A percentile compares a stretch with the other conserved stretches of the same genome.
These are phyloP conservation scores for Saccharomyces hybrid DNA, from an alignment of 1,139 yeast genomes.

Conservation along the genomic window DNA sequence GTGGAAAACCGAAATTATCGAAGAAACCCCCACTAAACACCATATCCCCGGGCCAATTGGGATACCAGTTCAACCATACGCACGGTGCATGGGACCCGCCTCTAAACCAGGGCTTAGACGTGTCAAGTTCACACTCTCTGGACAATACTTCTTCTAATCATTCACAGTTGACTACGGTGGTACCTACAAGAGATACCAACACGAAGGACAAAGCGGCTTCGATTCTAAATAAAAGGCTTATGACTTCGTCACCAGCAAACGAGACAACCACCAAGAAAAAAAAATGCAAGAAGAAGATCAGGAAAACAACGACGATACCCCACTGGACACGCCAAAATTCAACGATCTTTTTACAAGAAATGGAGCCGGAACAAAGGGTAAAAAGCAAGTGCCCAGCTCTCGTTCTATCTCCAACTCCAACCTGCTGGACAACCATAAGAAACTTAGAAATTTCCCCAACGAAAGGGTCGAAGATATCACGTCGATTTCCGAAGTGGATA, in stretches of 20 bases:
- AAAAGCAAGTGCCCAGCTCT: not conserved
- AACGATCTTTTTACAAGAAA: constrained; percentile 5
- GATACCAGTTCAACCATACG: constrained; percentile 23
- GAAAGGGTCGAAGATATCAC: not conserved
- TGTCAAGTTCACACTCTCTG: constrained; percentile 19
- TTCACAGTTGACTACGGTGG: constrained; percentile 2
- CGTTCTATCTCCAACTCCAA: not conserved
- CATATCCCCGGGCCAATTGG: constrained; percentile 24
- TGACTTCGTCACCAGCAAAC: not conserved
- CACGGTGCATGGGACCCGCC: constrained; percentile 28
- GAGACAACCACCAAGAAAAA: not conserved
- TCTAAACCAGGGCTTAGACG: constrained; percentile 14
- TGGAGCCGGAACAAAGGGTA: not conserved
- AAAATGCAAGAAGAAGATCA: constrained; percentile 5
- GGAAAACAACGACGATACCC: constrained; percentile 19
- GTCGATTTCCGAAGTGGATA: constrained; percentile 7
- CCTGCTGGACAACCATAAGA: not conserved
- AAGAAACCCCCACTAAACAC: not conserved
- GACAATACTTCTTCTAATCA: constrained; percentile 12
- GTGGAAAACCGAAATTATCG: not conserved
- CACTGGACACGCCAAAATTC: constrained; percentile 23
- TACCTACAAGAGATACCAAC: not conserved
- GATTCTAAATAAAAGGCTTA: not conserved
- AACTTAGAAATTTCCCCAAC: not conserved
- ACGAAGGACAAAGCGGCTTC: not conserved